Base-by-base conservation (phyloP, 371 early-diverging fungal genomes). In the Batkoa obscura region DNA sequence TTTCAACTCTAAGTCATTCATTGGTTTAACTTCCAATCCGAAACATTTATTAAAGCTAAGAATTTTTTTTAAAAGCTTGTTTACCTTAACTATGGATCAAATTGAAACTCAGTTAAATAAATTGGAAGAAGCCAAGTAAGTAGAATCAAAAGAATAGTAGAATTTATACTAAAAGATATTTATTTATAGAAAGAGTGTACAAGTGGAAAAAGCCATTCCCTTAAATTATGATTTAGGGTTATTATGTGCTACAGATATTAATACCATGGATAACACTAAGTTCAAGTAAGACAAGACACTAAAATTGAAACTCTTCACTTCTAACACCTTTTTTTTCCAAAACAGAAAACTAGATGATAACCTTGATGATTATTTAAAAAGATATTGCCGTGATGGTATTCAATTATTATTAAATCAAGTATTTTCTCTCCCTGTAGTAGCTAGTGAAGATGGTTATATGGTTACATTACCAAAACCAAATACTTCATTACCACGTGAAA, bases 321-420 rank as follows among this genome's bases (percentile, higher is more conserved):
- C 12, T 39, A 33, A n/a, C 13, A 32, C 46, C 45, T 38, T 39
- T 10, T 38, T 48, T 9, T 39, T 41, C 15, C 9, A 33, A 10
- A 5, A 10, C 36, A 53, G 41, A 52, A 59, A 35, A 15, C 37
- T n/a, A 50, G 58, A 66, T 60, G 59, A 65, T 51, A 56, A 65
- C 46, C 67, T 72, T 58, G 85, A 85, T 55, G 68, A 64, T 56
- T 80, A 80, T 60, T 70, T 95, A 43, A 71, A 75, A 55, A 70
- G 77, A 33, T 67, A 83, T 56, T 74, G 88, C 23, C 74, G 91
- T 65, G 93, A 88, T 64, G 83, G 80, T 23, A 71, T 85, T 10
- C 97, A 96, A 66, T 66, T 88, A 5, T 66, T 96, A 35, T 69
- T 94, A 58, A 94, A 96, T 64, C 80, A 81, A 54, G 73, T 96